Evolutionary conservation across 2,329 filamentous ascomycete species (phyloP).

Genomic region (Mycosphaerella sp.): DNA sequence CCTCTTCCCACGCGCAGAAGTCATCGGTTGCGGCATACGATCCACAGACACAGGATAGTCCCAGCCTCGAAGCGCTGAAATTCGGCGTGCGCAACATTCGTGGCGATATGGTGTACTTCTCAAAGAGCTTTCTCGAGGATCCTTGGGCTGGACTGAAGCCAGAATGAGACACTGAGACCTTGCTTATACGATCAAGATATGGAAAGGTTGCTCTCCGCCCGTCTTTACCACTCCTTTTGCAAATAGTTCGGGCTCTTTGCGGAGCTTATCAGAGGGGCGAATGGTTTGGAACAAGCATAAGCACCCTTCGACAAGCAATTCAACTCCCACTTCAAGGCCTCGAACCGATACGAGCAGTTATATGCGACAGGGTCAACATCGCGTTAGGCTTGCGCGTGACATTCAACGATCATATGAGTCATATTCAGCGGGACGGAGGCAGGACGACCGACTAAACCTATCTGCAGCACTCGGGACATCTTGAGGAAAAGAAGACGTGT

Average conservation of each 20-base stretch:
- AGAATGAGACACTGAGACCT: neutral
- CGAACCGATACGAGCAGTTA: too few relatives aligned
- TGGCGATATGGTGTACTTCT: conserved; percentile 64
- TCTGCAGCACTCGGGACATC: neutral
- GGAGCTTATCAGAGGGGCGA: too few relatives aligned
- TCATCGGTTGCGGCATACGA: neutral
- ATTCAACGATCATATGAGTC: too few relatives aligned
- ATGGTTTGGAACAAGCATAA: too few relatives aligned
- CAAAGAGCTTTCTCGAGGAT: conserved; percentile 62
- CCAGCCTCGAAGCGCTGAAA: conserved; percentile 35
- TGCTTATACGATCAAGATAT: neutral
- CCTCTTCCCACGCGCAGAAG: neutral
- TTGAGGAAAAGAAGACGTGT: neutral
- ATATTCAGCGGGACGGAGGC: too few relatives aligned
- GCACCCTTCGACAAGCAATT: too few relatives aligned
- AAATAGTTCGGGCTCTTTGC: too few relatives aligned
- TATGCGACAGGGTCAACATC: too few relatives aligned
- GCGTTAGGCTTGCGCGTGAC: too few relatives aligned
- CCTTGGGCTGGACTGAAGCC: conserved; percentile 51
- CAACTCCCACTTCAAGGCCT: too few relatives aligned
- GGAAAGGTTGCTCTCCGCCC: neutral
- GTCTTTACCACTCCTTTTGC: neutral
- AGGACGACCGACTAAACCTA: neutral
- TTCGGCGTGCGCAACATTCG: conserved; percentile 40
- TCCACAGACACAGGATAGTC: conserved; percentile 8